Base-by-base conservation (phyloP, 441 rosid genomes). In the Populus hybrid region DNA sequence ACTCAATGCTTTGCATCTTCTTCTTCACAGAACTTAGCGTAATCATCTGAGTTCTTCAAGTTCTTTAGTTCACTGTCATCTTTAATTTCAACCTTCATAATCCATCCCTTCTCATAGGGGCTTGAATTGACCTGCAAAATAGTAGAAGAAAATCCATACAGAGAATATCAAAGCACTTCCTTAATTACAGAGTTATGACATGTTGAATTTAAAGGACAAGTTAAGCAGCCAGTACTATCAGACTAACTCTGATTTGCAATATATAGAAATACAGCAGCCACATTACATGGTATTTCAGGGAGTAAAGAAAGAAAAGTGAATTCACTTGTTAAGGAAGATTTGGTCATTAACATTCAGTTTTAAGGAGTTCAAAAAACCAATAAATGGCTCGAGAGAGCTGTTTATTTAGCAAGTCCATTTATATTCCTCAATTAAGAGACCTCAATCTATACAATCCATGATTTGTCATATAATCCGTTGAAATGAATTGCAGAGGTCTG, bases 101-200 rank as follows among this genome's bases (percentile, higher is more conserved):
- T 87, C 99, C 99, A 96, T 78, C 98, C 98, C 23, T 86, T 77
- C 20, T 89, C 88, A 36, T 90, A 96, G 0, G 98, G 97, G 82
- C 94, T 91, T 8, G 94, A 84, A 82, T 95, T 95, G 20, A 95
- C 91, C 99, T 96, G 80, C n/a, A 53, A 53, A 53, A 53, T 53
- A 16, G 59, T 16, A 50, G 12, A 69, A 24, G 67, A 70, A 30
- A 61, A 76, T 11, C 12, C 32, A 40, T 6, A 63, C 8, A 1
- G 20, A 46, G 57, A 1, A 50, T 5, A 50, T 50, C 30, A 26
- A 10, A 66, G 36, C n/a, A 66, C 18, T 66, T 28, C 18, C 32
- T 23, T 23, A 50, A 50, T 50, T 50, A 16, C n/a, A 16, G 59
- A 14, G 59, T 50, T 50, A 50, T 50, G 59, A 50, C 7, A 16